phyloP scores from a whole-genome alignment of 2,329 filamentous ascomycete species.

The Trichoderma gracile region DNA sequence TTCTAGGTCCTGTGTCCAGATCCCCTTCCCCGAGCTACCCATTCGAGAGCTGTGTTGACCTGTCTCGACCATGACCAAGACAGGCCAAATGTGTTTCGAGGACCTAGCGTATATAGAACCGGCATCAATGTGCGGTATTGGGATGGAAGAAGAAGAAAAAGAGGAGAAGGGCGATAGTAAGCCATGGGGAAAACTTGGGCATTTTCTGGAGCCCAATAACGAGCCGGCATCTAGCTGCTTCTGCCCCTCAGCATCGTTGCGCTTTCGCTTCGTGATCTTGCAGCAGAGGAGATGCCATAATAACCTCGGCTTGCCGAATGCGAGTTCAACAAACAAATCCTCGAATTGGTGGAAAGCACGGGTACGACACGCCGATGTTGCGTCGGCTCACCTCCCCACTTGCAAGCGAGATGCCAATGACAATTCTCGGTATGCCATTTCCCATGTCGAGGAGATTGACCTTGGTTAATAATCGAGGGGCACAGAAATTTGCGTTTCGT shows the following conservation, averaged over 20 bases:
- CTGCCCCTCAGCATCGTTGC: not conserved
- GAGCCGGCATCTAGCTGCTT: not conserved
- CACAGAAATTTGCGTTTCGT: slow-evolving; percentile 12
- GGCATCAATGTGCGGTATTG: not conserved
- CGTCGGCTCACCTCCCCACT: not conserved
- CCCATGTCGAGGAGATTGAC: not conserved
- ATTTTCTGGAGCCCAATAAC: not conserved
- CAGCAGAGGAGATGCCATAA: not conserved
- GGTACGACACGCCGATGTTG: not conserved
- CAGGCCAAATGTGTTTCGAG: not conserved
- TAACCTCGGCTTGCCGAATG: not conserved
- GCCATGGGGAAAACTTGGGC: not conserved
- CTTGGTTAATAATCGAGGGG: slow-evolving; percentile 1
- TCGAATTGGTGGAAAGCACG: too few species aligned
- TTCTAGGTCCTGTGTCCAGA: not conserved
- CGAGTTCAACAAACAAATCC: not conserved
- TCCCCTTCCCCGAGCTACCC: not conserved
- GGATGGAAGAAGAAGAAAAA: not conserved
- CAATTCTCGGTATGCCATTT: not conserved
- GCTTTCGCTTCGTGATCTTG: not conserved
- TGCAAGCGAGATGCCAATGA: slow-evolving; percentile 9
- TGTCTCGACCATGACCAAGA: slow-evolving; percentile 10
- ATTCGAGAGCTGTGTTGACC: not conserved
- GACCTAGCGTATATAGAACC: not conserved
- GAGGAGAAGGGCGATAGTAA: not conserved